A percentile compares a stretch with the other conserved stretches of the same genome.
These are phyloP conservation scores for Aspergillus novofumigatus DNA, from an alignment of 2,329 filamentous ascomycete genomes.

Conservation along the genomic window DNA sequence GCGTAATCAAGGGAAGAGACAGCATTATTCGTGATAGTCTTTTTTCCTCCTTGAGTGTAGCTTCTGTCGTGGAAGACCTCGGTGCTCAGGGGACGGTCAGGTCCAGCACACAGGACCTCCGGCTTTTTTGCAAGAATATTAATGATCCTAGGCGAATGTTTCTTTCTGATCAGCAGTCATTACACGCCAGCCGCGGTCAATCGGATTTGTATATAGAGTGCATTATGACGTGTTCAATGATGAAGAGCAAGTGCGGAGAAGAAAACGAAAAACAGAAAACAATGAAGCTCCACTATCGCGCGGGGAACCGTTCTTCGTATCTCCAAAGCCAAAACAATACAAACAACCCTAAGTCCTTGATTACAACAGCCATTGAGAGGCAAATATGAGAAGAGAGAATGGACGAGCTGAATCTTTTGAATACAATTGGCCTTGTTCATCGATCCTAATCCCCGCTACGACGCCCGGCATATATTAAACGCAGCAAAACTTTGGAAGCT, in stretches of 20 bases:
- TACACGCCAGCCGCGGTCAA: not conserved
- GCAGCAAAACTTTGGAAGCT: no score
- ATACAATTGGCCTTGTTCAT: no score
- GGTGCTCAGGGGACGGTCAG: not conserved
- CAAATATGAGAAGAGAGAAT: no score
- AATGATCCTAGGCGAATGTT: not conserved
- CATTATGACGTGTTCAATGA: not conserved
- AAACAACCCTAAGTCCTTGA: not conserved
- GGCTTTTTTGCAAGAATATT: not conserved
- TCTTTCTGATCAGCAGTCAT: not conserved
- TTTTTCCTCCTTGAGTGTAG: not conserved
- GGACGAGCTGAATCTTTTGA: no score
- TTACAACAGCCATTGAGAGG: no score
- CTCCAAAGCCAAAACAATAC: not conserved
- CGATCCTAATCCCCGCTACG: no score
- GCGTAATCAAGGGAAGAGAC: slow-evolving; percentile 63
- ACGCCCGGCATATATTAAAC: no score
- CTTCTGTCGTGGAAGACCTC: not conserved
- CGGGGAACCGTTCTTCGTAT: not conserved
- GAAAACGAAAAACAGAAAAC: not conserved
- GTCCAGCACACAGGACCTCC: not conserved
- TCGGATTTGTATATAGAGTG: not conserved
- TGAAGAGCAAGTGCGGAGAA: not conserved
- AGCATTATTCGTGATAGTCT: slow-evolving; percentile 42
- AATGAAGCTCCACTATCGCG: not conserved